Evolutionary conservation across 305 asterid genomes (phyloP).

Genomic region (Striga hermonthica): DNA sequence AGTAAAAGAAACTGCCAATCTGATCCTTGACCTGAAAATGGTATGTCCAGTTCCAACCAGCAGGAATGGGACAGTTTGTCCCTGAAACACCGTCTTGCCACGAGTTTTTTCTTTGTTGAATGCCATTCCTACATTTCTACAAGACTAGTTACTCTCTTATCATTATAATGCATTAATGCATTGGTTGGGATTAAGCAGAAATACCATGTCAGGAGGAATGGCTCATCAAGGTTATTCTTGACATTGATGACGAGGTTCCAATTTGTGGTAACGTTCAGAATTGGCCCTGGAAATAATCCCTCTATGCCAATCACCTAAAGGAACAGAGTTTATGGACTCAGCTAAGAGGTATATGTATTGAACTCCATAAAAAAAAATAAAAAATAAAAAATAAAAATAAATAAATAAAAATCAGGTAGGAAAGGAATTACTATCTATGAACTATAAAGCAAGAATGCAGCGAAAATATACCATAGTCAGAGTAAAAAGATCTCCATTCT

Average conservation of each 20-base stretch:
- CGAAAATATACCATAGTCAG: too few species aligned
- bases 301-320: conserved; percentile 83
- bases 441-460: too few species aligned
- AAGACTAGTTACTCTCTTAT: conserved; percentile 34
- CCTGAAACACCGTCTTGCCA: conserved; percentile 94
- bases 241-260: conserved; percentile 89
- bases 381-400: too few species aligned
- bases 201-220: conserved; percentile 88
- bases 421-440: neutral
- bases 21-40: conserved; percentile 94
- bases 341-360: conserved; percentile 3
- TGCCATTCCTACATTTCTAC: conserved; percentile 73
- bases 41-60: conserved; percentile 97
- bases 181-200: conserved; percentile 15
- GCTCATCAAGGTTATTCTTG: conserved; percentile 79
- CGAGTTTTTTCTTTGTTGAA: conserved; percentile 79
- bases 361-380: conserved; percentile 13
- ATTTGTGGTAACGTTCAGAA: conserved; percentile 82
- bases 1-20: conserved; percentile 92
- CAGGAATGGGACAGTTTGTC: conserved; percentile 87
- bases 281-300: conserved; percentile 86
- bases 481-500: too few species aligned
- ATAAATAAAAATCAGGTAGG: conserved; percentile 5
- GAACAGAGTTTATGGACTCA: conserved; percentile 26
- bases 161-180: conserved; percentile 22